A percentile compares a stretch with the other conserved stretches of the same genome.
Evolutionary conservation across 169 alveolate species (phyloP).

Genomic region (Cryptosporidium canis): DNA sequence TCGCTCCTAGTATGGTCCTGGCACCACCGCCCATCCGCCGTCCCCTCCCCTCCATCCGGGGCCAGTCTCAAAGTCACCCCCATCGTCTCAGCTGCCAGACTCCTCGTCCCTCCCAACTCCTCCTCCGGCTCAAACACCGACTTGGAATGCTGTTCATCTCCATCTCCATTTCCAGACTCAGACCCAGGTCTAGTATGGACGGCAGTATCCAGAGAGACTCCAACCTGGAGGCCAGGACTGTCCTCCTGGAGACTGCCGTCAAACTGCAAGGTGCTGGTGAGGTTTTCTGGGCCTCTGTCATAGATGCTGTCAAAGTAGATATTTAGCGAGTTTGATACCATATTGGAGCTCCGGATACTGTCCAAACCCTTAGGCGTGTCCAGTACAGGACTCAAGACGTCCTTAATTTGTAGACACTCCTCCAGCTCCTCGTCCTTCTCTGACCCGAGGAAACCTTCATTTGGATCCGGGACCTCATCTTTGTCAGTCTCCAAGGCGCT

Average conservation of each 20-base stretch:
- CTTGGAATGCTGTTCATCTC: neutral
- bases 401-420: neutral
- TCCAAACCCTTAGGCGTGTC: neutral
- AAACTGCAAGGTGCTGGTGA: neutral
- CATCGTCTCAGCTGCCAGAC: neutral
- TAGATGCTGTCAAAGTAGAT: slow-evolving; percentile 23
- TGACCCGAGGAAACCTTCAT: too few species aligned
- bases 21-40: too few species aligned
- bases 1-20: too few species aligned
- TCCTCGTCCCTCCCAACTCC: neutral
- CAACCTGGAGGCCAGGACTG: neutral
- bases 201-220: neutral
- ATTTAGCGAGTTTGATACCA: neutral
- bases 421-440: slow-evolving; percentile 9
- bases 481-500: neutral
- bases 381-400: neutral
- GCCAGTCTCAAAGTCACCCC: neutral
- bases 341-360: neutral
- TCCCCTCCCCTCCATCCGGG: too few species aligned
- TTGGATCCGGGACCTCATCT: neutral
- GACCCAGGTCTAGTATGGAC: neutral
- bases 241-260: too few species aligned
- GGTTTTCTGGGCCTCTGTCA: neutral
- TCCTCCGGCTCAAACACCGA: neutral
- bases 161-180: neutral